Evolutionary conservation across 2,329 filamentous ascomycete species (phyloP).

Genomic region (Plenodomus tracheiphilus): DNA sequence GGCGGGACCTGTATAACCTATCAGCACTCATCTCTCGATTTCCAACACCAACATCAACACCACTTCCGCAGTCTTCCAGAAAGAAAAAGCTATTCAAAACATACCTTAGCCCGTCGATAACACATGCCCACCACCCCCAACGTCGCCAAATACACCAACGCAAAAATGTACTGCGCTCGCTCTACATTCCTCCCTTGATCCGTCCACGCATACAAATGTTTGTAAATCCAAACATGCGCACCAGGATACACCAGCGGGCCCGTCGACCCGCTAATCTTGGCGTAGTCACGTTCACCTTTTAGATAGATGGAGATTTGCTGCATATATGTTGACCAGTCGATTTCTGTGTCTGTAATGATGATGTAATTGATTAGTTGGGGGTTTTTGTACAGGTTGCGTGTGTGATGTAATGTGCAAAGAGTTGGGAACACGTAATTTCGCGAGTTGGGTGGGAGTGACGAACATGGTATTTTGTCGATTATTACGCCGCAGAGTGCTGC

Average conservation of each 20-base stretch:
- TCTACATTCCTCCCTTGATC: slow-evolving; percentile 74
- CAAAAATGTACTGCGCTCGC: slow-evolving; percentile 83
- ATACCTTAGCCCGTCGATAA: slow-evolving; percentile 73
- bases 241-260: slow-evolving; percentile 95
- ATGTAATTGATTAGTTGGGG: not conserved
- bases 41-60: not conserved
- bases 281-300: slow-evolving; percentile 86
- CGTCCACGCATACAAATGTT: slow-evolving; percentile 75
- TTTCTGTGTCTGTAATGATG: slow-evolving; percentile 78
- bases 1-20: slow-evolving; percentile 68
- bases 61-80: no score
- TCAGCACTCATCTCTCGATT: not conserved
- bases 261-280: slow-evolving; percentile 80
- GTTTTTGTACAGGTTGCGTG: no score
- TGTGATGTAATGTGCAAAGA: no score
- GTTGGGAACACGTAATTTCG: slow-evolving; percentile 34
- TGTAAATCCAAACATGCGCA: slow-evolving; percentile 90
- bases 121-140: slow-evolving; percentile 78
- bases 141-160: slow-evolving; percentile 74
- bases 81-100: no score
- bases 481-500: slow-evolving; percentile 71
- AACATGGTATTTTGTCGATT: slow-evolving; percentile 83
- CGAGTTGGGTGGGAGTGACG: slow-evolving; percentile 38
- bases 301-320: slow-evolving; percentile 81
- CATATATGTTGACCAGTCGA: slow-evolving; percentile 98